A percentile compares a stretch with the other conserved stretches of the same genome.
Evolutionary conservation across 306 rosid genomes (phyloP).

Genomic region (Senna siamea): DNA sequence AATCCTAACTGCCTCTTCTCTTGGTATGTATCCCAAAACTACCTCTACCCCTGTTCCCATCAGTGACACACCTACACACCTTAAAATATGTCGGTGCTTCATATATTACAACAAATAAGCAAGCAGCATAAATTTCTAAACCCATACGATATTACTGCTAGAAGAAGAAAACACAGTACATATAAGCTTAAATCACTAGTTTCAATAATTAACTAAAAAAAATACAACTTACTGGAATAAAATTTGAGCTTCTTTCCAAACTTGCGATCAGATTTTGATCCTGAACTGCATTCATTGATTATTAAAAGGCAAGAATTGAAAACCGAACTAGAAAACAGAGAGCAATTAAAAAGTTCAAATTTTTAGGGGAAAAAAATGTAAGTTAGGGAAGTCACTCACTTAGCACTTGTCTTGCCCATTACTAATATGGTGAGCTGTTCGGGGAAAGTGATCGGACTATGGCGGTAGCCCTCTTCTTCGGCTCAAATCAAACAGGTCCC

Average conservation of each 20-base stretch:
- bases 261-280: conserved; percentile 43
- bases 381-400: conserved; percentile 5
- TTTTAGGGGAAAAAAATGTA: background rate
- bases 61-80: background rate
- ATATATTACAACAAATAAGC: background rate
- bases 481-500: too few relatives aligned
- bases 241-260: conserved; percentile 52
- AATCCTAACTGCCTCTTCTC: background rate
- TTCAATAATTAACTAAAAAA: background rate
- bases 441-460: background rate
- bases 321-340: background rate
- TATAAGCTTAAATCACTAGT: background rate
- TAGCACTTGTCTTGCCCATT: conserved; percentile 52
- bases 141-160: background rate
- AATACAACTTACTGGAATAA: conserved; percentile 45
- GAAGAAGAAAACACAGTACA: background rate
- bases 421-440: background rate
- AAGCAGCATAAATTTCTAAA: background rate
- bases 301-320: background rate
- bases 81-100: background rate
- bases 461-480: background rate
- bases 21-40: background rate
- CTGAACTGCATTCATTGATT: conserved; percentile 33
- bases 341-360: background rate
- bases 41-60: background rate